Percentiles rank a stretch among this genome's conserved stretches.
Evolutionary conservation across 192 early-diverging fungal genomes (phyloP).

Genomic region (Coemansia sp.): DNA sequence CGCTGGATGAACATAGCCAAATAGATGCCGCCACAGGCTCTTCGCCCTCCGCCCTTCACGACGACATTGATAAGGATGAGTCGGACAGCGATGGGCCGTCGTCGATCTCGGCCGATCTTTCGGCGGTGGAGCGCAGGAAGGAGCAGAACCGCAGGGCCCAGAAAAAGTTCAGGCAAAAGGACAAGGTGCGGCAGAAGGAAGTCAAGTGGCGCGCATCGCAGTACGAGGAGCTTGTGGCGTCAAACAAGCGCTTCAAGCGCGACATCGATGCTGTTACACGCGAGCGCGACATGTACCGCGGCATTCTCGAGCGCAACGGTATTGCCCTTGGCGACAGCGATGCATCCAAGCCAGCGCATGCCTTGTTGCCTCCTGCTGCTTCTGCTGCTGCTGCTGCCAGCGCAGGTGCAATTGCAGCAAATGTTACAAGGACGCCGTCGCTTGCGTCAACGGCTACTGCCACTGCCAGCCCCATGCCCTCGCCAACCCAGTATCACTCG

Average conservation of each 20-base stretch:
- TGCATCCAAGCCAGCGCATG: neutral
- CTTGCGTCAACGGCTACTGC: constrained; percentile 10
- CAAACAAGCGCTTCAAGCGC: constrained; percentile 54
- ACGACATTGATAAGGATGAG: constrained; percentile 4
- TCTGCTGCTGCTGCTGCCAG: neutral
- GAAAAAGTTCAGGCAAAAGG: constrained; percentile 58
- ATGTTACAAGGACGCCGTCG: neutral
- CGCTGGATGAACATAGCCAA: constrained; percentile 13
- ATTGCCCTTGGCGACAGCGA: constrained; percentile 23
- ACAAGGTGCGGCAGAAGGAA: constrained; percentile 59
- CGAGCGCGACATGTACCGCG: constrained; percentile 52
- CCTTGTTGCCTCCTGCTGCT: neutral
- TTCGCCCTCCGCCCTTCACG: neutral
- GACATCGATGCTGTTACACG: constrained; percentile 42
- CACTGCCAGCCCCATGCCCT: constrained; percentile 20
- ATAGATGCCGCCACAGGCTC: neutral
- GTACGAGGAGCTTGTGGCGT: constrained; percentile 50
- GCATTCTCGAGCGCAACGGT: constrained; percentile 41
- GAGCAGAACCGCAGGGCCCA: constrained; percentile 59
- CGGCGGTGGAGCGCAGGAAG: constrained; percentile 48
- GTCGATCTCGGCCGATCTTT: constrained; percentile 28
- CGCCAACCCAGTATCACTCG: neutral
- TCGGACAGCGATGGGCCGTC: constrained; percentile 24
- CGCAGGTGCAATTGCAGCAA: neutral
- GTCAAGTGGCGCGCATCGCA: constrained; percentile 57